Evolutionary conservation across 345 rosid species (phyloP).

Genomic region (Eucalyptus shirleyi): DNA sequence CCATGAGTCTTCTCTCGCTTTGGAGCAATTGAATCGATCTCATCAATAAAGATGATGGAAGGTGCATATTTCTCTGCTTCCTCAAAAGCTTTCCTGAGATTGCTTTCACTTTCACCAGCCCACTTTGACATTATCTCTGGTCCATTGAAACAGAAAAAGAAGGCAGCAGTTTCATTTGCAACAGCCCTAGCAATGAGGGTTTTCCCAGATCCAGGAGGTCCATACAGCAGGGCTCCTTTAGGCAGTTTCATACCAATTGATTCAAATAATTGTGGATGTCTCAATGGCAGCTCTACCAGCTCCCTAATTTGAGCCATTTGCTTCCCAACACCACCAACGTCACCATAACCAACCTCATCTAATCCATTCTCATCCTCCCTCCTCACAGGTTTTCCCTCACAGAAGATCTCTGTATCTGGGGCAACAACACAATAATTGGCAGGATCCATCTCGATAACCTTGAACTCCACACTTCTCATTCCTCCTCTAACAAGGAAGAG

Average conservation of each 20-base stretch:
- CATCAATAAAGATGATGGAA: constrained; percentile 82
- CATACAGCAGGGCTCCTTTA: constrained; percentile 71
- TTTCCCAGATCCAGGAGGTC: constrained; percentile 83
- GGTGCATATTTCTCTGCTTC: constrained; percentile 97
- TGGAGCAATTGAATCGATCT: constrained; percentile 93
- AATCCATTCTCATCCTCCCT: constrained; percentile 89
- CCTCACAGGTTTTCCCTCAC: constrained; percentile 88
- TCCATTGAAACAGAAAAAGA: constrained; percentile 87
- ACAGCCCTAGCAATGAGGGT: constrained; percentile 93
- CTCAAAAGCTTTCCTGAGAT: constrained; percentile 88
- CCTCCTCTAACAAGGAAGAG: constrained; percentile 93
- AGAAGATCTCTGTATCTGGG: constrained; percentile 83
- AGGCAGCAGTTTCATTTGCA: constrained; percentile 88
- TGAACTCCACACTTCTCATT: constrained; percentile 92
- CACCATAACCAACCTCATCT: constrained; percentile 90
- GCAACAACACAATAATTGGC: constrained; percentile 83
- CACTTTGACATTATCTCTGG: constrained; percentile 91
- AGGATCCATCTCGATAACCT: constrained; percentile 84
- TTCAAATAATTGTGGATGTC: constrained; percentile 90
- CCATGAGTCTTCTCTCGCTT: constrained; percentile 91
- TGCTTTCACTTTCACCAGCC: constrained; percentile 99
- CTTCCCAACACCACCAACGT: constrained; percentile 95
- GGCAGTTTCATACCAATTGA: constrained; percentile 98
- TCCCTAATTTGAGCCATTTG: constrained; percentile 99
- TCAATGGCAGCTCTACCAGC: constrained; percentile 80